phyloP scores from a whole-genome alignment of 2,329 filamentous ascomycete species.

The Aspergillus flavus region DNA sequence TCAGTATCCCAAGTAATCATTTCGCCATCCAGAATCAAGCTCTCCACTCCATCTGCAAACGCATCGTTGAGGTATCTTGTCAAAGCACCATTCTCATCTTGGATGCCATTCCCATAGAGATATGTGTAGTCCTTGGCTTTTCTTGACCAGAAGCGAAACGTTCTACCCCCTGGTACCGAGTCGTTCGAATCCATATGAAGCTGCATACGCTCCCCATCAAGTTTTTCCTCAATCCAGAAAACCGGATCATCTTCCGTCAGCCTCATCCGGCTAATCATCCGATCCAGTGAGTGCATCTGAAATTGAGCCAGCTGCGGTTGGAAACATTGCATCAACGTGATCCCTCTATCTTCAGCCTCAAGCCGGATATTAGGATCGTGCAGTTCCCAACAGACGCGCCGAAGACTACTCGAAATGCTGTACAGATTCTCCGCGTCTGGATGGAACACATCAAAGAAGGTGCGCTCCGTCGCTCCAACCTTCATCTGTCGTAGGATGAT shows the following conservation, averaged over 20 bases:
- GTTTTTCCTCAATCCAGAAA: conserved; percentile 98
- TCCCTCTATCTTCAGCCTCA: conserved; percentile 72
- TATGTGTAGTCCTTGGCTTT: conserved; percentile 97
- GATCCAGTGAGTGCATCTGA: conserved; percentile 79
- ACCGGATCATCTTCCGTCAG: conserved; percentile 69
- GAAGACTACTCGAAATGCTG: conserved; percentile 86
- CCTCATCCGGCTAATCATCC: conserved; percentile 71
- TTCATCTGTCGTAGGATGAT: conserved; percentile 85
- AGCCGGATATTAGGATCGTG: conserved; percentile 72
- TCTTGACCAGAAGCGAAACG: conserved; percentile 88
- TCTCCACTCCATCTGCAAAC: conserved; percentile 76
- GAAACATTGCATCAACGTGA: conserved; percentile 90
- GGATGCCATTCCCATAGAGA: conserved; percentile 77
- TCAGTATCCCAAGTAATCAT: conserved; percentile 98
- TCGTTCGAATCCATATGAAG: conserved; percentile 83
- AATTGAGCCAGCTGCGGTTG: conserved; percentile 95
- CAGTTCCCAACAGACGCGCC: conserved; percentile 93
- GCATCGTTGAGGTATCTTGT: conserved; percentile 78
- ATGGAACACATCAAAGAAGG: conserved; percentile 81
- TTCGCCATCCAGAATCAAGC: conserved; percentile 91
- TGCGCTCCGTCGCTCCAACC: conserved; percentile 80
- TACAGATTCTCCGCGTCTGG: conserved; percentile 77
- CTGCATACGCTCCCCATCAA: conserved; percentile 97
- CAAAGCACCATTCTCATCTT: conserved; percentile 74
- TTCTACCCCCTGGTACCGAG: conserved; percentile 66